A percentile compares a stretch with the other conserved stretches of the same genome.
These are phyloP conservation scores for Phaseolus lunatus DNA, from an alignment of 306 rosid species.

Conservation along the genomic window DNA sequence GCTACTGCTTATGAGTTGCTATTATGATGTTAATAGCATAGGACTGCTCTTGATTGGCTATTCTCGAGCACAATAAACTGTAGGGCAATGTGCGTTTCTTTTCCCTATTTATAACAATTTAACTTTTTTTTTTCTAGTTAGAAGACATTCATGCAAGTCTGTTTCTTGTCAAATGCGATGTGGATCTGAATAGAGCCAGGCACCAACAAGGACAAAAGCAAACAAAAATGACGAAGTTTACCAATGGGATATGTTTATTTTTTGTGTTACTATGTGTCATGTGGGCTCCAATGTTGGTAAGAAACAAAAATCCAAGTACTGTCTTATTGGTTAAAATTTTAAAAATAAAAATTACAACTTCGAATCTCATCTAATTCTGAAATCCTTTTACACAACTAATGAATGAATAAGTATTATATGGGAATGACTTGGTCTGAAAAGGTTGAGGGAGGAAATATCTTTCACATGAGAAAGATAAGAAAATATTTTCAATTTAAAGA, in stretches of 20 bases:
- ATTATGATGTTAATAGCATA: conserved; percentile 4
- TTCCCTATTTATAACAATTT: conserved; percentile 22
- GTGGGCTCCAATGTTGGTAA: conserved; percentile 99
- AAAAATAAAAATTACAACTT: background rate
- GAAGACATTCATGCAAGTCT: conserved; percentile 95
- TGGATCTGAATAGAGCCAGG: conserved; percentile 74
- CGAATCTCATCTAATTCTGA: conserved; percentile 16
- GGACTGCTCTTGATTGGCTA: conserved; percentile 36
- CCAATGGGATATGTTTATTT: conserved; percentile 90
- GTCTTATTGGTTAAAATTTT: background rate
- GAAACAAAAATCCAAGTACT: conserved; percentile 37
- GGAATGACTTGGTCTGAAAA: conserved; percentile 30
- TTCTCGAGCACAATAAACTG: conserved; percentile 11
- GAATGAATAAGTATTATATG: background rate
- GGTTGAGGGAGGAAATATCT: background rate
- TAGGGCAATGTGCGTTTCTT: conserved; percentile 16
- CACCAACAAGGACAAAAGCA: conserved; percentile 89
- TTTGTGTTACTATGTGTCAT: conserved; percentile 80
- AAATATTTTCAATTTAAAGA: conserved; percentile 17
- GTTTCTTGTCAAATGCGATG: conserved; percentile 94
- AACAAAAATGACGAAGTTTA: conserved; percentile 82
- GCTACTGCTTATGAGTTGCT: conserved; percentile 23
- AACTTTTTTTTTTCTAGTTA: conserved; percentile 63
- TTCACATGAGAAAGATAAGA: background rate
- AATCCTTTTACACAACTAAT: conserved; percentile 19